Evolutionary conservation across 176 grass and related monocot genomes (phyloP).

Genomic region (Cymbopogon citratus): DNA sequence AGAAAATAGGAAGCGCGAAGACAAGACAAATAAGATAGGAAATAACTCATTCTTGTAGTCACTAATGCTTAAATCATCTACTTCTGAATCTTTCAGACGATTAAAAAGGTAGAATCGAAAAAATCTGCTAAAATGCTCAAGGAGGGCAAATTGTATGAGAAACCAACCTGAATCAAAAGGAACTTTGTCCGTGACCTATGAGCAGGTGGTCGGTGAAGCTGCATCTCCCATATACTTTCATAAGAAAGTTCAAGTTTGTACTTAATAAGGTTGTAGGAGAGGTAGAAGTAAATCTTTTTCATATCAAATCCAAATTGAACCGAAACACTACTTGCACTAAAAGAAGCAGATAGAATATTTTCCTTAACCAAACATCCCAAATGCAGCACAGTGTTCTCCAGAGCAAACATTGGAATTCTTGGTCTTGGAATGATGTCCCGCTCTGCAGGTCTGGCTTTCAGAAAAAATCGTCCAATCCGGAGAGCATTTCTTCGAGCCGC

Average conservation of each 20-base stretch:
- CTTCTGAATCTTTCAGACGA: not conserved
- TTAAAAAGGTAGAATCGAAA: not conserved
- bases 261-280: not conserved
- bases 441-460: slow-evolving; percentile 33
- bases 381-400: slow-evolving; percentile 36
- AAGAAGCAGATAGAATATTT: slow-evolving; percentile 48
- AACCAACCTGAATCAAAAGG: slow-evolving; percentile 73
- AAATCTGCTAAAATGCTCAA: not conserved
- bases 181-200: slow-evolving; percentile 50
- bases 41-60: not conserved
- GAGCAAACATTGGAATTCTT: slow-evolving; percentile 45
- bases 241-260: slow-evolving; percentile 89
- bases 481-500: not conserved
- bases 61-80: not conserved
- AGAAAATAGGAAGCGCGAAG: not conserved
- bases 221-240: slow-evolving; percentile 93
- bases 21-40: not conserved
- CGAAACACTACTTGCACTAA: slow-evolving; percentile 24
- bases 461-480: slow-evolving; percentile 10
- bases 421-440: slow-evolving; percentile 75
- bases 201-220: slow-evolving; percentile 57
- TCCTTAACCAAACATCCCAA: slow-evolving; percentile 63
- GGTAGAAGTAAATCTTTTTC: slow-evolving; percentile 59
- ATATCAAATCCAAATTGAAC: slow-evolving; percentile 75
- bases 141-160: not conserved